A percentile compares a stretch with the other conserved stretches of the same genome.
phyloP scores from a whole-genome alignment of 805 yeast genomes.

The Isabelozyma pseudorhagii region DNA sequence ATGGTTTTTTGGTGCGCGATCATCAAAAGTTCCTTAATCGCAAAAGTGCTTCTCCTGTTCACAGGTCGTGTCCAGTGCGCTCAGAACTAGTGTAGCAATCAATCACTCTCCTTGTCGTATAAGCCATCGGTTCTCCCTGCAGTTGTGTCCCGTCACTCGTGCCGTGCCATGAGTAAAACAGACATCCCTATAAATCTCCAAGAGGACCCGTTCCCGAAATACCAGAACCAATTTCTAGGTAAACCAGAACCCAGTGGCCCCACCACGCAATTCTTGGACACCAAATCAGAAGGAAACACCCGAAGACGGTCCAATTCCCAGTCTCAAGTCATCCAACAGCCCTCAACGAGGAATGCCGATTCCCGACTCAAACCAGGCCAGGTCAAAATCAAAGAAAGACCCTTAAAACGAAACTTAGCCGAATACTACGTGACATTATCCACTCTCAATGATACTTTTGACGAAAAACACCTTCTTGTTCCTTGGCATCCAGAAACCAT shows the following conservation, averaged over 20 bases:
- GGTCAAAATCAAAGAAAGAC: slow-evolving; percentile 4
- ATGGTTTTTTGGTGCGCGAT: no score
- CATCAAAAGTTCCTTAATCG: no score
- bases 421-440: slow-evolving; percentile 65
- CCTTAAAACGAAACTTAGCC: slow-evolving; percentile 21
- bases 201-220: neutral
- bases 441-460: slow-evolving; percentile 80
- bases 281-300: neutral
- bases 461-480: slow-evolving; percentile 70
- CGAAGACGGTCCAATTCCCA: slow-evolving; percentile 37
- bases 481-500: slow-evolving; percentile 81
- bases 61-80: no score
- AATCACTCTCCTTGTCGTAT: no score
- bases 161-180: neutral
- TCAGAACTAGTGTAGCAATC: no score
- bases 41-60: no score
- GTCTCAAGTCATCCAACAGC: slow-evolving; percentile 32
- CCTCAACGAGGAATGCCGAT: slow-evolving; percentile 12
- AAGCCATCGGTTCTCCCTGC: neutral
- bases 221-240: neutral
- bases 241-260: neutral
- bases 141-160: neutral
- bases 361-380: slow-evolving; percentile 4
- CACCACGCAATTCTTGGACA: neutral
- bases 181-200: slow-evolving; percentile 22